These are phyloP conservation scores for Knoxia roxburghii DNA, from an alignment of 257 asterid genomes.

Conservation along the genomic window DNA sequence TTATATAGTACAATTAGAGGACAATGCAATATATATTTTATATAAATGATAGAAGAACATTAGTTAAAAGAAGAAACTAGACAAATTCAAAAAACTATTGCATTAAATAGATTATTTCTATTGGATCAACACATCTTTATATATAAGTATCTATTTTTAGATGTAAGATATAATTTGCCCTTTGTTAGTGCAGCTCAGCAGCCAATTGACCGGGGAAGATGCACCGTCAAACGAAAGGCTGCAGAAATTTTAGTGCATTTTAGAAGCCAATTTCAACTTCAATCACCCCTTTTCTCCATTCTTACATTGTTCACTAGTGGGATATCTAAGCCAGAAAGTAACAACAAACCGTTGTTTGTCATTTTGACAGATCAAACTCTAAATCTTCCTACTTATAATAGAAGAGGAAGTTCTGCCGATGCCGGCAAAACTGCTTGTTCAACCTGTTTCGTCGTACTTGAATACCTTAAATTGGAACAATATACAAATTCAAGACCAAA, in stretches of 20 bases:
- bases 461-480: neutral
- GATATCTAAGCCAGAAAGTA: neutral
- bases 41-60: too few species aligned
- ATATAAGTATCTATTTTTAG: too few species aligned
- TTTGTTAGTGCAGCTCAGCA: too few species aligned
- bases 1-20: too few species aligned
- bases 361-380: neutral
- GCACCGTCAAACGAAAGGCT: too few species aligned
- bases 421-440: neutral
- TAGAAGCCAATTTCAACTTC: neutral
- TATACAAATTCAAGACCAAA: neutral
- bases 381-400: neutral
- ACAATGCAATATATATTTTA: too few species aligned
- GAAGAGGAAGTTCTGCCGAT: neutral
- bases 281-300: neutral
- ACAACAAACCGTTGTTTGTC: neutral
- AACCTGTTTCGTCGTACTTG: neutral
- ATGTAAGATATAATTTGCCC: too few species aligned
- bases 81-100: too few species aligned
- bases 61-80: too few species aligned
- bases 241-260: neutral
- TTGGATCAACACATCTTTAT: too few species aligned
- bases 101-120: too few species aligned
- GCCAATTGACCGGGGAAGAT: too few species aligned
- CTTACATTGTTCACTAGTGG: constrained; percentile 3